These are phyloP conservation scores for Lepiota venenata DNA, from an alignment of 768 basidiomycete species.

Conservation along the genomic window DNA sequence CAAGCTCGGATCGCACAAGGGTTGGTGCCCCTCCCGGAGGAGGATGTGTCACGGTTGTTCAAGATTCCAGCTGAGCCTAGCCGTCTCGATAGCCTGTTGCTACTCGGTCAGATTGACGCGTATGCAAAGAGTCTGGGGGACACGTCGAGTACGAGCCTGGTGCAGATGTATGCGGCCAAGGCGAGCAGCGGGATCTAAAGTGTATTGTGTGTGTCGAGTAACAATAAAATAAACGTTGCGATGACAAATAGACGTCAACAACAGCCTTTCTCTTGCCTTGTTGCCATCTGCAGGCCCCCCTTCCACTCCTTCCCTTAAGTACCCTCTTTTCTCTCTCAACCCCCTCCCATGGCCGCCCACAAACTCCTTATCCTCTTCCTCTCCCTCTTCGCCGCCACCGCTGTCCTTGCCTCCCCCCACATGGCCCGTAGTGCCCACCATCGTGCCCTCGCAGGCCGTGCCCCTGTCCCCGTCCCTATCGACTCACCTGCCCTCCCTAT, in stretches of 20 bases:
- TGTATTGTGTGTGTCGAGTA: constrained; percentile 1
- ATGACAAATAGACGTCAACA: constrained; percentile 11
- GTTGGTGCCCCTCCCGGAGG: constrained; percentile 81
- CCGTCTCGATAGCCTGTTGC: constrained; percentile 80
- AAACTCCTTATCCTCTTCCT: constrained; percentile 41
- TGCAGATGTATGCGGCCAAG: constrained; percentile 80
- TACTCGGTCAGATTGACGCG: constrained; percentile 86
- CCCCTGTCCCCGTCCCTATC: constrained; percentile 28
- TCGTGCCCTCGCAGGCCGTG: constrained; percentile 41
- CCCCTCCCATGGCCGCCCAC: constrained; percentile 33
- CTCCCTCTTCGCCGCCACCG: constrained; percentile 35
- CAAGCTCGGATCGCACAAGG: constrained; percentile 75
- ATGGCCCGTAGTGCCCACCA: constrained; percentile 35
- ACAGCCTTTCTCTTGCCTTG: neutral
- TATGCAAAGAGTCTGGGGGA: constrained; percentile 75
- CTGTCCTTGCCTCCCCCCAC: constrained; percentile 40
- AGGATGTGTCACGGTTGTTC: constrained; percentile 80
- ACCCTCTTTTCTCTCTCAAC: constrained; percentile 9
- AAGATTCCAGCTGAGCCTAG: constrained; percentile 88
- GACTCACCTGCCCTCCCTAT: constrained; percentile 18
- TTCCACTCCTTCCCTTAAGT: constrained; percentile 5
- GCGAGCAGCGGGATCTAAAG: constrained; percentile 18
- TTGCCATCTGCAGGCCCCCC: neutral
- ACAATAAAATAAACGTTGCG: constrained; percentile 7
- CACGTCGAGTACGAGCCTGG: constrained; percentile 58